Conservation (phyloP, 1,284 basidiomycete species). For the Apiotrichum sp. region DNA sequence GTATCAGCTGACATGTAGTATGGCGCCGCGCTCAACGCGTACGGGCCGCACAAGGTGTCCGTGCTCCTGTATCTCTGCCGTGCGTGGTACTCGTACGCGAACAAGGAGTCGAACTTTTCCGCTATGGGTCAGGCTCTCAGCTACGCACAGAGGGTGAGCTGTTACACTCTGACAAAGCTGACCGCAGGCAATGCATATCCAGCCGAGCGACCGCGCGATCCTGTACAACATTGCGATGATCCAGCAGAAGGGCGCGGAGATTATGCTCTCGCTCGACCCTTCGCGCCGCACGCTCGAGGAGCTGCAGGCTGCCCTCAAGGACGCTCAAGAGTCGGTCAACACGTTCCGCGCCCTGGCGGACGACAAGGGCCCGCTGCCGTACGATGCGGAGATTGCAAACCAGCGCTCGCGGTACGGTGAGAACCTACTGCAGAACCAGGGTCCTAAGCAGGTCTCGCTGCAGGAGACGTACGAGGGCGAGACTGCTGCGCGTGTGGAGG, state of each 20-base stretch:
- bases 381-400: conserved; percentile 76
- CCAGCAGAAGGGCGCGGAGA: conserved; percentile 85
- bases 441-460: conserved; percentile 65
- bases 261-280: conserved; percentile 66
- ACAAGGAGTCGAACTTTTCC: conserved; percentile 70
- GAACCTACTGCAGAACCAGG: conserved; percentile 67
- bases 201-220: conserved; percentile 78
- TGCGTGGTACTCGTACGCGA: conserved; percentile 86
- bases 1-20: conserved; percentile 55
- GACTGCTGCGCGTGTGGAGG: conserved; percentile 64
- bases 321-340: conserved; percentile 83
- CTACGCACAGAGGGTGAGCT: conserved; percentile 66
- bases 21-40: conserved; percentile 72
- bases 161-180: background rate
- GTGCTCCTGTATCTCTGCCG: conserved; percentile 76
- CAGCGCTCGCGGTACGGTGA: conserved; percentile 83
- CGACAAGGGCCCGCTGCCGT: conserved; percentile 68
- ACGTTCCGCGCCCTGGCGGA: conserved; percentile 73
- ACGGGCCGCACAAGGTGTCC: conserved; percentile 61
- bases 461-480: conserved; percentile 72
- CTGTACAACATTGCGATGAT: conserved; percentile 95
- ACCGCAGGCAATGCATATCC: conserved; percentile 66
- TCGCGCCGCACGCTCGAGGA: conserved; percentile 73
- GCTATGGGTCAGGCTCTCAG: conserved; percentile 72
- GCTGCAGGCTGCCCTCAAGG: conserved; percentile 66